Conservation (phyloP, 306 rosid genomes). For the Lathyrus sativus region DNA sequence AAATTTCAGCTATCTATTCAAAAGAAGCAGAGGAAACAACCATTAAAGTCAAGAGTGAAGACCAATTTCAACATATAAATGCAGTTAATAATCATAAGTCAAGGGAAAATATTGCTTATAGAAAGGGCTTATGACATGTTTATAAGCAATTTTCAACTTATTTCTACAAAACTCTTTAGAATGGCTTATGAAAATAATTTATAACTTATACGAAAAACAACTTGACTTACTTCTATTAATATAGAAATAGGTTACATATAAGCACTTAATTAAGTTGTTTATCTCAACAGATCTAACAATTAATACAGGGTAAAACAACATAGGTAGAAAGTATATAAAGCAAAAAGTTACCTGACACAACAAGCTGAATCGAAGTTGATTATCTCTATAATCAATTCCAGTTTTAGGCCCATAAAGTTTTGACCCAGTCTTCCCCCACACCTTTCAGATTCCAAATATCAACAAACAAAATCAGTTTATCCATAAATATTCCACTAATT, state of each 20-base stretch:
- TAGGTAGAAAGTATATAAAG: neutral
- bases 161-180: neutral
- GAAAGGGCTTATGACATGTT: too few species aligned
- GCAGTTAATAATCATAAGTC: neutral
- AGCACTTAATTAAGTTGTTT: neutral
- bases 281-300: too few species aligned
- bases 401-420: slow-evolving; percentile 71
- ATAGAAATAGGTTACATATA: too few species aligned
- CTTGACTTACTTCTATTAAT: too few species aligned
- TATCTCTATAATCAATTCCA: slow-evolving; percentile 70
- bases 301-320: neutral
- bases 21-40: neutral
- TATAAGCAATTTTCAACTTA: neutral
- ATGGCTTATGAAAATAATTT: neutral
- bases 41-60: neutral
- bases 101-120: too few species aligned
- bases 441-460: slow-evolving; percentile 46
- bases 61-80: slow-evolving; percentile 1
- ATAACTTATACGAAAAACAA: neutral
- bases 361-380: slow-evolving; percentile 72
- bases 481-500: slow-evolving; percentile 4
- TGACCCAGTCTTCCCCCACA: slow-evolving; percentile 74
- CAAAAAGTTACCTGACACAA: slow-evolving; percentile 59
- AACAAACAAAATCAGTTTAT: slow-evolving; percentile 26
- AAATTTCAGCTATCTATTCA: slow-evolving; percentile 6